Percentiles rank a stretch among this genome's conserved stretches.
phyloP scores from a whole-genome alignment of 1,139 yeast species.

The Zygoascus sp. region DNA sequence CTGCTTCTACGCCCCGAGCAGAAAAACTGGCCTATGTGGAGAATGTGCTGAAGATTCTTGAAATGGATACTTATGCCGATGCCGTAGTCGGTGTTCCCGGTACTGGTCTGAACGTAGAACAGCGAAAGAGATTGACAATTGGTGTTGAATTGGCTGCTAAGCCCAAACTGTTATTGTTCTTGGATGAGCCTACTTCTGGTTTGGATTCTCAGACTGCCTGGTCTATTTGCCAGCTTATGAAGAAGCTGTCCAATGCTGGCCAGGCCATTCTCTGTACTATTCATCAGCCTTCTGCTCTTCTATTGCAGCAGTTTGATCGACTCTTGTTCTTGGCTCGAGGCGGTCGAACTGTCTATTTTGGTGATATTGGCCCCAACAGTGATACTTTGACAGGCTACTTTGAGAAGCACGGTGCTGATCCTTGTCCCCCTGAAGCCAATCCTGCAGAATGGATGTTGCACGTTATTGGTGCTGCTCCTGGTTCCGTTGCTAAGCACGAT shows the following conservation, averaged over 20 bases:
- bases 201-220: conserved; percentile 90
- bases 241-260: conserved; percentile 70
- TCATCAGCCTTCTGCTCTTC: conserved; percentile 77
- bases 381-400: conserved; percentile 59
- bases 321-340: conserved; percentile 66
- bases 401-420: conserved; percentile 60
- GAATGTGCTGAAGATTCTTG: conserved; percentile 61
- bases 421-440: conserved; percentile 64
- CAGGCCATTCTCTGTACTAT: conserved; percentile 82
- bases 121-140: conserved; percentile 76
- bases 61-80: conserved; percentile 70
- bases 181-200: conserved; percentile 94
- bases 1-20: conserved; percentile 44
- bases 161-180: conserved; percentile 71
- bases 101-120: conserved; percentile 71
- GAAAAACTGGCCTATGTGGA: conserved; percentile 73
- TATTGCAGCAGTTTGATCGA: conserved; percentile 74
- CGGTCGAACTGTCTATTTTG: conserved; percentile 76
- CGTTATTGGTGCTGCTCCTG: conserved; percentile 79
- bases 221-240: conserved; percentile 73
- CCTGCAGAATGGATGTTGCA: conserved; percentile 85
- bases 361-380: conserved; percentile 68
- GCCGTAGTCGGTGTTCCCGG: conserved; percentile 84
- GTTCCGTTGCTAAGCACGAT: conserved; percentile 60
- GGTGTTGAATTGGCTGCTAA: conserved; percentile 88